A percentile compares a stretch with the other conserved stretches of the same genome.
These are phyloP conservation scores for Kokia cookei DNA, from an alignment of 441 rosid genomes.

Conservation along the genomic window DNA sequence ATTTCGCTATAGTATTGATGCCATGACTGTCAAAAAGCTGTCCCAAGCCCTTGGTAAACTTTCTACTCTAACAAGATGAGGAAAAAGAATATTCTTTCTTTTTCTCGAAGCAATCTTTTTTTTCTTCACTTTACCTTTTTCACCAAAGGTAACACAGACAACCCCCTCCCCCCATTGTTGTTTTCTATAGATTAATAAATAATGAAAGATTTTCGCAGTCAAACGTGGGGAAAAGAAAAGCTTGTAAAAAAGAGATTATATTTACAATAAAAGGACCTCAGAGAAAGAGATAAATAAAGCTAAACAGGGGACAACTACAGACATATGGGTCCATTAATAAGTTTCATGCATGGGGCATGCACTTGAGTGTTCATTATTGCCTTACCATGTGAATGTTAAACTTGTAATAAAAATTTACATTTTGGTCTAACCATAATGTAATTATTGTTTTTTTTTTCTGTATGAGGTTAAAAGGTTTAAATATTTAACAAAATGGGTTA, in stretches of 20 bases:
- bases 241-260: too few relatives aligned
- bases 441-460: too few relatives aligned
- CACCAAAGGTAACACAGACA: background rate
- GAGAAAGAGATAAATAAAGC: background rate
- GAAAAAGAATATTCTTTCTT: background rate
- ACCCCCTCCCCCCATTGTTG: too few relatives aligned
- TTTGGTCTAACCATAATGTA: too few relatives aligned
- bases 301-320: background rate
- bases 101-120: background rate
- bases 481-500: too few relatives aligned
- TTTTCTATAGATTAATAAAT: too few relatives aligned
- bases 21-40: background rate
- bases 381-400: constrained; percentile 31
- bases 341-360: constrained; percentile 21
- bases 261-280: too few relatives aligned
- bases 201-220: background rate
- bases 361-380: constrained; percentile 33
- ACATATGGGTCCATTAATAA: constrained; percentile 11
- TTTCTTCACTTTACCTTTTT: background rate
- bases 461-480: too few relatives aligned
- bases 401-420: too few relatives aligned
- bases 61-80: background rate
- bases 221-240: background rate
- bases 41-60: too few relatives aligned
- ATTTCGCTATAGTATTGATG: too few relatives aligned